phyloP scores from a whole-genome alignment of 768 basidiomycete genomes.

The Zangia roseola region DNA sequence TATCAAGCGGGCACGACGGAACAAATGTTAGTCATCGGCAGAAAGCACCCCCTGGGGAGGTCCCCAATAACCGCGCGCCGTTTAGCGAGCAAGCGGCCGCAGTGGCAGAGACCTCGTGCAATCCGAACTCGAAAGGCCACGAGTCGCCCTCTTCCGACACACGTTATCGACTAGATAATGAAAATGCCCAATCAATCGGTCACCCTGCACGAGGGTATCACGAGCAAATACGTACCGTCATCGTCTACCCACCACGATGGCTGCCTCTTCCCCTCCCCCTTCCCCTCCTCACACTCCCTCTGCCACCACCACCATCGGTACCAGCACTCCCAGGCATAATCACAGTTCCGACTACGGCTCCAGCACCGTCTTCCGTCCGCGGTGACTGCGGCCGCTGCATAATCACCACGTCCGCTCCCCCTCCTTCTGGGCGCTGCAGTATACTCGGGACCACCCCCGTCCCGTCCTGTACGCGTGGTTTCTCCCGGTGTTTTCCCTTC shows the following conservation, averaged over 20 bases:
- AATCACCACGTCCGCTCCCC: conserved; percentile 5
- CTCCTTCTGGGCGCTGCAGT: conserved; percentile 26
- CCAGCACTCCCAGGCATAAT: too few species aligned
- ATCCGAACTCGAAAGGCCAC: too few species aligned
- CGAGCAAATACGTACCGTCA: background rate
- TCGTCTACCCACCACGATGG: conserved; percentile 25
- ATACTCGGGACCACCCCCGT: conserved; percentile 17
- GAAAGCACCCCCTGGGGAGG: too few species aligned
- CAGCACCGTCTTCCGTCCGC: background rate
- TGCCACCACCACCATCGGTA: conserved; percentile 9
- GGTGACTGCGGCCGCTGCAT: conserved; percentile 13
- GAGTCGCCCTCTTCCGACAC: too few species aligned
- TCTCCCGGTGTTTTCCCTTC: conserved; percentile 18
- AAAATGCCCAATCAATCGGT: too few species aligned
- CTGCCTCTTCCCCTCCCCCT: conserved; percentile 34
- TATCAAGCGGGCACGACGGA: too few species aligned
- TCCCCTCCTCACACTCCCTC: conserved; percentile 27
- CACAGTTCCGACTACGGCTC: background rate
- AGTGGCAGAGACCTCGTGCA: too few species aligned
- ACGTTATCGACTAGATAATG: too few species aligned
- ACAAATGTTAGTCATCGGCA: too few species aligned
- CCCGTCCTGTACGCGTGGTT: background rate
- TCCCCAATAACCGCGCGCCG: too few species aligned
- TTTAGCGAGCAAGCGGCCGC: too few species aligned
- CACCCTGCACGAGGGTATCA: background rate